phyloP scores from a whole-genome alignment of 1,139 yeast species.

The Geotrichum carabidarum region DNA sequence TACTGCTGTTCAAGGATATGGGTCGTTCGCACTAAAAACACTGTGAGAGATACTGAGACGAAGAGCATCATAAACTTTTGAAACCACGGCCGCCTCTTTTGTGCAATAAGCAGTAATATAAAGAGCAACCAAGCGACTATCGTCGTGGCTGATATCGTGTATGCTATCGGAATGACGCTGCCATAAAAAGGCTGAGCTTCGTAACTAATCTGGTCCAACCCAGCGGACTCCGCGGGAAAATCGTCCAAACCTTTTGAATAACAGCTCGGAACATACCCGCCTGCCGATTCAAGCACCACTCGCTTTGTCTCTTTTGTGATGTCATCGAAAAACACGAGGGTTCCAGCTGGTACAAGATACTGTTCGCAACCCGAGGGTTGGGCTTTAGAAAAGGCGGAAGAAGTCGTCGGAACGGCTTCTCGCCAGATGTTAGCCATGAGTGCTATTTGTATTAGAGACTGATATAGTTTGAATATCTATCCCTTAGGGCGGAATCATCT shows the following conservation, averaged over 20 bases:
- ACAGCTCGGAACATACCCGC: conserved; percentile 24
- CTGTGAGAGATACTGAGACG: conserved; percentile 34
- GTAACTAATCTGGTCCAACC: conserved; percentile 2
- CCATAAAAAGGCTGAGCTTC: conserved; percentile 35
- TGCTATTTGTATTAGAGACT: background rate
- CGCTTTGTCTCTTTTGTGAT: conserved; percentile 18
- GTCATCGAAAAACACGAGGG: conserved; percentile 24
- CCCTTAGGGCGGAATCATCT: background rate
- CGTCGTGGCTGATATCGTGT: conserved; percentile 35
- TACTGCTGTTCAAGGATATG: conserved; percentile 39
- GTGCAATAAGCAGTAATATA: conserved; percentile 33
- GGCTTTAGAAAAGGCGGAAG: background rate
- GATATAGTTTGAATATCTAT: background rate
- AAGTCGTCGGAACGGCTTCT: conserved; percentile 19
- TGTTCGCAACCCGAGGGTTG: conserved; percentile 13
- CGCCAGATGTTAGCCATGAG: conserved; percentile 21
- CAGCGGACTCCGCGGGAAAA: conserved; percentile 5
- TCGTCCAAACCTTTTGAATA: conserved; percentile 6
- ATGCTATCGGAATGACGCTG: conserved; percentile 36
- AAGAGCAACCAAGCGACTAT: conserved; percentile 37
- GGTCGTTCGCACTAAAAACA: conserved; percentile 31
- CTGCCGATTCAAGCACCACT: conserved; percentile 21
- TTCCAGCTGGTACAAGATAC: conserved; percentile 29
- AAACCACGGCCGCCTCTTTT: conserved; percentile 34
- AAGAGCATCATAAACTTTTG: conserved; percentile 35